These are phyloP conservation scores for Colletotrichum brevisporum DNA, from an alignment of 2,329 filamentous ascomycete species.

Conservation along the genomic window DNA sequence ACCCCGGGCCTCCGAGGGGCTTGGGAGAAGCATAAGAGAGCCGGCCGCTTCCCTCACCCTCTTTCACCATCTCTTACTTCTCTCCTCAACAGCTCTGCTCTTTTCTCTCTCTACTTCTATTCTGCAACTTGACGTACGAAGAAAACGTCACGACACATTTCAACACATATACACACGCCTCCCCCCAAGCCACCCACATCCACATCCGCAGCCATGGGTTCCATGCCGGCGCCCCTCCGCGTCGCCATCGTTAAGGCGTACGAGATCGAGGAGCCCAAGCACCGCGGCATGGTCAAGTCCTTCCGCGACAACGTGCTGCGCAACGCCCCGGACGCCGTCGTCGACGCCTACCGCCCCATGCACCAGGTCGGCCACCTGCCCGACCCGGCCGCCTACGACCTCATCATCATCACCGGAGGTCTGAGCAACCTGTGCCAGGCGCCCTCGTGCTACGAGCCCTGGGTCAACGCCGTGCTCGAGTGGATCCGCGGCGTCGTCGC, in stretches of 20 bases:
- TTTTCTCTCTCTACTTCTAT: neutral
- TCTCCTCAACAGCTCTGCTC: conserved; percentile 6
- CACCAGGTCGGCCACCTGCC: conserved; percentile 19
- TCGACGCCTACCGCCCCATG: conserved; percentile 30
- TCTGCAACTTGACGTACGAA: neutral
- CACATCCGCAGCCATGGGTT: conserved; percentile 13
- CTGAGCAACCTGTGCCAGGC: conserved; percentile 35
- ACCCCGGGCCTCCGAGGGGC: neutral
- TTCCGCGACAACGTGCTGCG: conserved; percentile 27
- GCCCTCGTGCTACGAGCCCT: conserved; percentile 24
- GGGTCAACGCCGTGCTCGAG: conserved; percentile 28
- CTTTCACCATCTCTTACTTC: neutral
- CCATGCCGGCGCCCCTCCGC: conserved; percentile 25
- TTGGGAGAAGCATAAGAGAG: neutral
- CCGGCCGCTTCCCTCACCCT: neutral
- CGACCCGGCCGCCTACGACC: conserved; percentile 22
- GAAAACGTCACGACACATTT: neutral
- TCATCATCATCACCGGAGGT: conserved; percentile 33
- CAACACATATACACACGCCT: neutral
- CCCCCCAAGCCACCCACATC: too few species aligned
- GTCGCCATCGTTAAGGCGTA: conserved; percentile 38
- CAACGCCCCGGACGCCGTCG: conserved; percentile 25
- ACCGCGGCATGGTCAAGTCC: conserved; percentile 32
- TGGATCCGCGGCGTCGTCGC: conserved; percentile 31
- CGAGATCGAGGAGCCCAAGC: conserved; percentile 36